Percentiles rank a stretch among this genome's conserved stretches.
Evolutionary conservation across 768 basidiomycete genomes (phyloP).

Genomic region (Lactarius quietus): DNA sequence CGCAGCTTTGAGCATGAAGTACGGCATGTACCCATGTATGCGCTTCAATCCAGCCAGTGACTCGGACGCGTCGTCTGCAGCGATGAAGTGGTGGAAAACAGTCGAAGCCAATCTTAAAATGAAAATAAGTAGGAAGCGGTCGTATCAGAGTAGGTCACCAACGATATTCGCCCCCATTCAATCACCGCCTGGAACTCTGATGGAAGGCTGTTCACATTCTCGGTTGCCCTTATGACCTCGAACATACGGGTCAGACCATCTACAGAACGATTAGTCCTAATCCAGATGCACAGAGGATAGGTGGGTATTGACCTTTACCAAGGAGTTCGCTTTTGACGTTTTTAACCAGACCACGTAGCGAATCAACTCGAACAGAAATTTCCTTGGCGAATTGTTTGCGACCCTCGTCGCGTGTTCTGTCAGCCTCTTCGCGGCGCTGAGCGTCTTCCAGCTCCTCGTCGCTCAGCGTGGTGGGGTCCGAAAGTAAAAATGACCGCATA

Average conservation of each 20-base stretch:
- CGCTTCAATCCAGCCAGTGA: slow-evolving; percentile 85
- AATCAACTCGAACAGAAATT: slow-evolving; percentile 82
- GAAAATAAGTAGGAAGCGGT: neutral
- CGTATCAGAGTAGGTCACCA: slow-evolving; percentile 32
- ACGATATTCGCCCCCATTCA: slow-evolving; percentile 98
- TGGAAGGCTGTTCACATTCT: slow-evolving; percentile 73
- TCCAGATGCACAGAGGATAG: neutral
- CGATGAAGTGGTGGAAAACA: slow-evolving; percentile 92
- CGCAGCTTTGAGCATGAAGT: slow-evolving; percentile 91
- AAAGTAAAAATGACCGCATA: slow-evolving; percentile 78
- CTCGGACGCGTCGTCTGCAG: slow-evolving; percentile 88
- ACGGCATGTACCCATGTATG: slow-evolving; percentile 95
- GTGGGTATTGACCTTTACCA: slow-evolving; percentile 56
- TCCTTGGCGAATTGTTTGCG: slow-evolving; percentile 80
- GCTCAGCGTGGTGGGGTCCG: slow-evolving; percentile 65
- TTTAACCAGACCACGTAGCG: slow-evolving; percentile 75
- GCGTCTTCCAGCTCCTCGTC: slow-evolving; percentile 78
- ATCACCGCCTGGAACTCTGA: slow-evolving; percentile 82
- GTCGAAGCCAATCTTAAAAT: slow-evolving; percentile 82
- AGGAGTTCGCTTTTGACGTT: slow-evolving; percentile 94
- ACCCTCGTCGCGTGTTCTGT: slow-evolving; percentile 83
- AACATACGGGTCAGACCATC: slow-evolving; percentile 91
- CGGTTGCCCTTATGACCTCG: slow-evolving; percentile 76
- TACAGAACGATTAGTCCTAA: slow-evolving; percentile 32
- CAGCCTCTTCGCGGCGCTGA: slow-evolving; percentile 79